A percentile compares a stretch with the other conserved stretches of the same genome.
phyloP scores from a whole-genome alignment of 2,329 filamentous ascomycete species.

The Aspergillus sp. region DNA sequence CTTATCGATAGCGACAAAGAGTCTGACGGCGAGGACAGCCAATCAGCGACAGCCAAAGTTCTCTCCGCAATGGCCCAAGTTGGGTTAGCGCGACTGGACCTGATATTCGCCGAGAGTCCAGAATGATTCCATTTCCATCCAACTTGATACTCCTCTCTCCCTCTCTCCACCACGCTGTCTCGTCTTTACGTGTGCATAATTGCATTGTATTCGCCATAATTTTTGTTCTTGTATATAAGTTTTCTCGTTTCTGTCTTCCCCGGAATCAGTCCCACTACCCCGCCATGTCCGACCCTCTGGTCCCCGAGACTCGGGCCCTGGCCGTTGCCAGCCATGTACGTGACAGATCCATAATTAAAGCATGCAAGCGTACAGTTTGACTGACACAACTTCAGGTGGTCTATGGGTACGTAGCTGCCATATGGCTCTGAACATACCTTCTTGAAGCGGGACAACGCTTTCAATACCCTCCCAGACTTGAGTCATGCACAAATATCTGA shows the following conservation, averaged over 20 bases:
- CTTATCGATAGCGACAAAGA: neutral
- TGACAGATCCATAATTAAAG: slow-evolving; percentile 11
- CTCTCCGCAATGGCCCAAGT: neutral
- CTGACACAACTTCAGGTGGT: slow-evolving; percentile 25
- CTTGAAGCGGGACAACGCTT: neutral
- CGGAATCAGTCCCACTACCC: slow-evolving; percentile 5
- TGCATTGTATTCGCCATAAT: too few species aligned
- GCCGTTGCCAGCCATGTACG: slow-evolving; percentile 92
- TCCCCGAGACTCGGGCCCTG: slow-evolving; percentile 69
- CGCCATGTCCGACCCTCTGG: slow-evolving; percentile 39
- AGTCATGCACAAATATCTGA: too few species aligned
- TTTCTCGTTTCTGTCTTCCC: neutral
- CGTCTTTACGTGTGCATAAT: too few species aligned
- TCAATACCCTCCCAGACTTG: neutral
- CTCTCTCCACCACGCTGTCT: neutral
- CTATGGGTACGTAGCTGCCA: slow-evolving; percentile 29
- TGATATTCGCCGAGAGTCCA: neutral
- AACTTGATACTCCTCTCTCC: neutral
- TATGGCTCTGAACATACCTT: neutral
- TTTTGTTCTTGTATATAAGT: too few species aligned
- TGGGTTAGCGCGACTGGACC: neutral
- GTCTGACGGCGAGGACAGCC: neutral
- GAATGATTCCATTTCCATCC: neutral
- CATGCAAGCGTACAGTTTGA: neutral
- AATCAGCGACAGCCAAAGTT: neutral